Conservation (phyloP, 352 stramenopile species). For the Globisporangium iwayamae region DNA sequence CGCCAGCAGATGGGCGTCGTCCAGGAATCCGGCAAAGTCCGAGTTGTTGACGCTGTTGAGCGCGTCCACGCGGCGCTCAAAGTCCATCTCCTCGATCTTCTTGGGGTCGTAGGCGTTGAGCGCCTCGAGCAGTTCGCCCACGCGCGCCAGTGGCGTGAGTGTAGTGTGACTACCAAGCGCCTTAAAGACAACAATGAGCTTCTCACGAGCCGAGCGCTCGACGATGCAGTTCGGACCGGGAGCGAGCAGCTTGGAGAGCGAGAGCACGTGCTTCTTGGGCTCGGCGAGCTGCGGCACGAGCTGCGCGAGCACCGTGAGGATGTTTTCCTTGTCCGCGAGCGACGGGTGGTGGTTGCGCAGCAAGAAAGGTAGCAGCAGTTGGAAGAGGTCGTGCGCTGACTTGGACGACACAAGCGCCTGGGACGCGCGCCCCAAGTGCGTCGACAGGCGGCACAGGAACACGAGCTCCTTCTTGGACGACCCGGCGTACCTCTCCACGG, state of each 20-base stretch:
- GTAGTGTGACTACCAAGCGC: conserved; percentile 48
- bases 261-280: conserved; percentile 68
- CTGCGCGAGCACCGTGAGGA: conserved; percentile 66
- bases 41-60: conserved; percentile 65
- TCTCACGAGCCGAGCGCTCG: conserved; percentile 51
- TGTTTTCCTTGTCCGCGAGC: conserved; percentile 72
- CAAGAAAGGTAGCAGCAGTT: conserved; percentile 81
- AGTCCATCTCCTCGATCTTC: conserved; percentile 83
- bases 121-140: conserved; percentile 42
- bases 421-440: conserved; percentile 41
- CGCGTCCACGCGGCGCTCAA: conserved; percentile 70
- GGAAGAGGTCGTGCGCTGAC: conserved; percentile 75
- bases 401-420: conserved; percentile 11
- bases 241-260: conserved; percentile 72
- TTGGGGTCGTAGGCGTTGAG: conserved; percentile 81
- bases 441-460: conserved; percentile 76
- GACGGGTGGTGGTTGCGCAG: conserved; percentile 80
- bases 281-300: conserved; percentile 75
- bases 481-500: conserved; percentile 66
- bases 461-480: conserved; percentile 80
- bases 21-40: conserved; percentile 55
- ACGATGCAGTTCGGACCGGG: conserved; percentile 72
- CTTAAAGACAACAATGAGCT: conserved; percentile 68
- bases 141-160: conserved; percentile 29
- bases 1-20: conserved; percentile 68